Evolutionary conservation across 176 grass and related monocot genomes (phyloP).

Genomic region (Musa itinerans): DNA sequence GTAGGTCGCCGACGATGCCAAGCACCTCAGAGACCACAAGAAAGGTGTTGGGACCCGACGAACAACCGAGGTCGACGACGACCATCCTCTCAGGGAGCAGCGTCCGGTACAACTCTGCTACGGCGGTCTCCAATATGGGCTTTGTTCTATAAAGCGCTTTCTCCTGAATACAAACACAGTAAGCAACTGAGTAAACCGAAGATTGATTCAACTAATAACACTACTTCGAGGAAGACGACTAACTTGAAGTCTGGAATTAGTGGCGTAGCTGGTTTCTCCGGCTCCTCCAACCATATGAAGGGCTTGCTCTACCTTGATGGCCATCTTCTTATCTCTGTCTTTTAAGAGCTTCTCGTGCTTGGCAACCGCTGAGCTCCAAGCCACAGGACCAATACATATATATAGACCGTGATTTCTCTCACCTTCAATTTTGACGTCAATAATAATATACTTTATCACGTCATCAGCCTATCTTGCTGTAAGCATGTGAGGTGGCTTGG

Average conservation of each 20-base stretch:
- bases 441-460: too few species aligned
- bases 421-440: too few species aligned
- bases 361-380: too few species aligned
- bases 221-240: too few species aligned
- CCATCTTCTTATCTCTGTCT: too few species aligned
- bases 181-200: too few species aligned
- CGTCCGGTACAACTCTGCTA: slow-evolving; percentile 7
- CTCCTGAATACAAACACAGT: slow-evolving; percentile 8
- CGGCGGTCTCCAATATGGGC: slow-evolving; percentile 16
- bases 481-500: too few species aligned
- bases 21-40: slow-evolving; percentile 25
- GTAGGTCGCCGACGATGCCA: neutral
- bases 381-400: too few species aligned
- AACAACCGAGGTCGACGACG: slow-evolving; percentile 39
- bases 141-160: slow-evolving; percentile 27
- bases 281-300: slow-evolving; percentile 20
- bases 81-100: slow-evolving; percentile 23
- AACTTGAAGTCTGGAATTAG: slow-evolving; percentile 26
- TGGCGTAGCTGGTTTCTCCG: slow-evolving; percentile 25
- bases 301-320: neutral
- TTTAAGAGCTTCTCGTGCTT: too few species aligned
- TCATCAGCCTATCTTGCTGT: too few species aligned
- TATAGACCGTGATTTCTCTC: too few species aligned
- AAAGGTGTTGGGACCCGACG: slow-evolving; percentile 34
- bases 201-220: too few species aligned